Evolutionary conservation across 2,329 filamentous ascomycete genomes (phyloP).

Genomic region (Colletotrichum scovillei): DNA sequence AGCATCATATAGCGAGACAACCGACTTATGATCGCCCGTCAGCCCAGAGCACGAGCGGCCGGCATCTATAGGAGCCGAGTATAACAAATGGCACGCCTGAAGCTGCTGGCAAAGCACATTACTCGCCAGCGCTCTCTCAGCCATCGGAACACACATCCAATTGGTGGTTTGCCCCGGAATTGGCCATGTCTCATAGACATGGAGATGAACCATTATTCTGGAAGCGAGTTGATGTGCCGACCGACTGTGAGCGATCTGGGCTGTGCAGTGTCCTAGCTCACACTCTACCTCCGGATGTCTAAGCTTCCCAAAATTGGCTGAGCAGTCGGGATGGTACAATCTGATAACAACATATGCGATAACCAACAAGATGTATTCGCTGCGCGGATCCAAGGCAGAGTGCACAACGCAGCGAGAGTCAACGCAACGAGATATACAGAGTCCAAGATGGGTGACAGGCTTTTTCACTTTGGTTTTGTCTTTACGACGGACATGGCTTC

Average conservation of each 20-base stretch:
- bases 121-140: neutral
- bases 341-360: neutral
- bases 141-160: neutral
- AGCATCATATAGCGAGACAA: constrained; percentile 33
- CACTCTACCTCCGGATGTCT: too few species aligned
- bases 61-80: constrained; percentile 2
- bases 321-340: too few species aligned
- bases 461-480: neutral
- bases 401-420: neutral
- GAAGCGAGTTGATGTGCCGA: constrained; percentile 1
- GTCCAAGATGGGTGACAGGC: neutral
- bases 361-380: neutral
- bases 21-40: constrained; percentile 35
- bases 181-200: constrained; percentile 15
- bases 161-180: constrained; percentile 1
- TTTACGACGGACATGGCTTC: constrained; percentile 8
- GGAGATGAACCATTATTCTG: constrained; percentile 17
- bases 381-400: neutral
- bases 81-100: neutral
- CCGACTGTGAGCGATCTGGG: neutral
- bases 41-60: constrained; percentile 13
- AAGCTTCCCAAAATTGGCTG: too few species aligned
- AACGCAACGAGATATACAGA: neutral
- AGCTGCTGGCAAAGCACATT: neutral
- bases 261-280: too few species aligned